Evolutionary conservation across 345 rosid species (phyloP), one percentile per base, ranked within the genome.

Genomic region (Viola odorata): DNA sequence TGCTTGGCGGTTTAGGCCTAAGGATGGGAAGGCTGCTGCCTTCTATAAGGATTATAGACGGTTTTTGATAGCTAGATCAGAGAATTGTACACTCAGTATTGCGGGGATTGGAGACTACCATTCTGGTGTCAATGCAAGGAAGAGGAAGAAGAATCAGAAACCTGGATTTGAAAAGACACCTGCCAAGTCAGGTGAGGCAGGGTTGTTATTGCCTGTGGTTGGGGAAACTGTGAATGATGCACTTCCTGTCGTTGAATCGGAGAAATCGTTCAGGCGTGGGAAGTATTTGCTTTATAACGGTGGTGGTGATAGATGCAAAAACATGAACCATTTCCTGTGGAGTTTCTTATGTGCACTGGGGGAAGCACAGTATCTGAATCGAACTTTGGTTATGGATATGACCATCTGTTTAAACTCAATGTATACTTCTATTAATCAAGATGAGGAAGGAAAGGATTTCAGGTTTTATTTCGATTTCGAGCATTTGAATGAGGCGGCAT

Each of bases 1-100:
- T 95, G 97, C 96, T 0, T 94, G 97, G 96, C 73, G 96, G 63
- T 88, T 81, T 68, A 80, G 95, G 78, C 99, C 97, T n/a, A 94
- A 83, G 74, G 95, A 94, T 61, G 99, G 97, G 56, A 90, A 86
- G 77, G 64, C 79, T 1, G 94, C 95, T 62, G 79, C 88, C 0
- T 90, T 88, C 77, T 86, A 90, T 54, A 94, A 94, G 72, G 99
- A 94, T 62, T 94, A 94, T 54, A 73, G 97, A 67, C 77, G 96
- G 61, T 94, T 94, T 70, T 75, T 69, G 53, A 71, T 94, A 54
- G 67, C 62, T 3, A 83, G 85, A 67, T 81, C 84, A 3, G 82
- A 79, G 50, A 80, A 94, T 64, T 90, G 97, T 73, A 77, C 84
- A 3, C 52, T 78, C 53, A 83, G 79, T 55, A 81, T 94, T 54